Evolutionary conservation across 306 rosid genomes (phyloP).

Genomic region (Trifolium subterraneum): DNA sequence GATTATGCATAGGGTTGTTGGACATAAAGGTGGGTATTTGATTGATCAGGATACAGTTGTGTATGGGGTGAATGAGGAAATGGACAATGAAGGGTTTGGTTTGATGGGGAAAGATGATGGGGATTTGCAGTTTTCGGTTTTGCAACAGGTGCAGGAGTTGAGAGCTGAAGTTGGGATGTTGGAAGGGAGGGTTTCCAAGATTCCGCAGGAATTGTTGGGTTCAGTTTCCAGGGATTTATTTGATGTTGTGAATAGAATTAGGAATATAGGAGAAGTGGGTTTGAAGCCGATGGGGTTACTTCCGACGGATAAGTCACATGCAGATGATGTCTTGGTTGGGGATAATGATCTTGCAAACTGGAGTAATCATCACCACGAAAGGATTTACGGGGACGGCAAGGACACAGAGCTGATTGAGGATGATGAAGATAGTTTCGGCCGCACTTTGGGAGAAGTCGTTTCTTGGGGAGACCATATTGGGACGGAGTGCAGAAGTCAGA

Average conservation of each 20-base stretch:
- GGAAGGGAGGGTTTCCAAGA: conserved; percentile 73
- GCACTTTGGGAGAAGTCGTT: conserved; percentile 79
- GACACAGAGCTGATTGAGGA: conserved; percentile 93
- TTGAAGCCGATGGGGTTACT: conserved; percentile 70
- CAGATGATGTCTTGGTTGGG: conserved; percentile 82
- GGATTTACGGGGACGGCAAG: conserved; percentile 80
- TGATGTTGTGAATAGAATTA: conserved; percentile 78
- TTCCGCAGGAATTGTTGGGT: conserved; percentile 73
- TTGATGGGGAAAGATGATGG: conserved; percentile 88
- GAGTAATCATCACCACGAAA: conserved; percentile 82
- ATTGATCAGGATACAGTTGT: conserved; percentile 88
- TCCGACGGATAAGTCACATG: conserved; percentile 60
- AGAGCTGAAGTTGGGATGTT: conserved; percentile 77
- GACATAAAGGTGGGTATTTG: conserved; percentile 80
- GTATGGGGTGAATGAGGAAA: conserved; percentile 90
- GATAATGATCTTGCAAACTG: conserved; percentile 97
- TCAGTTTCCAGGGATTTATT: conserved; percentile 75
- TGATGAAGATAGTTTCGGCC: conserved; percentile 92
- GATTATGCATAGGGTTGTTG: conserved; percentile 96
- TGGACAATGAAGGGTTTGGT: conserved; percentile 84
- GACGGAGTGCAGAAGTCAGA: conserved; percentile 74
- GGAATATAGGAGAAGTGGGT: conserved; percentile 67
- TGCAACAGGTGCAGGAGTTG: conserved; percentile 91
- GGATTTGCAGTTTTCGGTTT: conserved; percentile 72
- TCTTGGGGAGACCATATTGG: conserved; percentile 98